Base-by-base conservation (phyloP, 176 grass and related monocot genomes). In the Microstegium vimineum region DNA sequence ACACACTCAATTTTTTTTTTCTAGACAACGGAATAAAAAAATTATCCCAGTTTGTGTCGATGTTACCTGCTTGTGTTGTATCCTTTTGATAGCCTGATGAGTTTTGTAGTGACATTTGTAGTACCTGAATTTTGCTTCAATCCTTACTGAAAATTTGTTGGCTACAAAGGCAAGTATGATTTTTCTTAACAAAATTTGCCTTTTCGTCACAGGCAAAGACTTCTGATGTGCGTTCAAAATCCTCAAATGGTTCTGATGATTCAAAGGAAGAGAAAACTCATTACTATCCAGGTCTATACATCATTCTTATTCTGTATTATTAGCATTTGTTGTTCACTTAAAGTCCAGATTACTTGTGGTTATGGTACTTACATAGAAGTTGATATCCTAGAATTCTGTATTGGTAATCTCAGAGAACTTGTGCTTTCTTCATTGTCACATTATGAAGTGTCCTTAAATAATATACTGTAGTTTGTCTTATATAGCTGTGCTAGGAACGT, bases 211-310 rank as follows among this genome's bases (percentile, higher is more conserved):
- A 95, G 90, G 68, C 78, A 11, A 83, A 83, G 38, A 81, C 59
- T 82, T 71, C 71, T 66, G 84, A 91, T 73, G 81, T 77, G 77
- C 75, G 83, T 17, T 78, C 61, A 38, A 91, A 84, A 77, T 89
- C 86, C 34, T 87, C 86, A 69, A 93, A 87, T 90, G 88, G 81
- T 76, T 81, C 84, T 25, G 82, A 76, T 41, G 69, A 80, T 51
- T 80, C 79, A 30, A 97, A 93, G 78, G 91, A 89, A 83, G 94
- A 97, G 43, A 80, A 76, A 87, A 87, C 78, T 75, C 84, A 85
- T 11, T 97, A 93, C 60, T 97, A 90, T 62, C 89, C 94, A 91
- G 94, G 94, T 97, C 66, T 27, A 68, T 87, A 84, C n/a, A n/a
- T 85, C 61, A 36, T 75, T 86, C 31, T 79, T 73, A 49, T 31